Conservation (phyloP, 2,329 filamentous ascomycete genomes). For the Penicillium sp. region DNA sequence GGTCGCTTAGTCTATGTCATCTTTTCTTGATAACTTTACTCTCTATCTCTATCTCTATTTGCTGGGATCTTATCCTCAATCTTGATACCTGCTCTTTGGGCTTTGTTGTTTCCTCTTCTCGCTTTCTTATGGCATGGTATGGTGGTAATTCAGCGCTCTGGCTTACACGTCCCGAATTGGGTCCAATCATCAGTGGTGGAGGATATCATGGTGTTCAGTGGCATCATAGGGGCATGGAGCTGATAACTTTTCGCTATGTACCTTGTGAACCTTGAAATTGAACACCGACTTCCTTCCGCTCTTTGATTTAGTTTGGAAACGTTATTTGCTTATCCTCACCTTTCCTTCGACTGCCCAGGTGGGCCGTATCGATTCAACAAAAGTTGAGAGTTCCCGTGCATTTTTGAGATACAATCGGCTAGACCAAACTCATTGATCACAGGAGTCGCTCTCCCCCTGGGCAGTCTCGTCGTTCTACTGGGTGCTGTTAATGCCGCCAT, state of each 20-base stretch:
- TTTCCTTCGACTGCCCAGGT: no score
- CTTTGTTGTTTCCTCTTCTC: constrained; percentile 5
- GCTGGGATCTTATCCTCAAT: constrained; percentile 7
- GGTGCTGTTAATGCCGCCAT: not conserved
- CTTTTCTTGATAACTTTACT: constrained; percentile 6
- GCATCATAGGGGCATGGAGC: not conserved
- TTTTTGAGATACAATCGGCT: no score
- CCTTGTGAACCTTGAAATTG: not conserved
- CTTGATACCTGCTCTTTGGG: constrained; percentile 7
- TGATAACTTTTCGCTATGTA: not conserved
- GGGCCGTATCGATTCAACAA: no score
- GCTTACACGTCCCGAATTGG: not conserved
- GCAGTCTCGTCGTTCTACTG: not conserved
- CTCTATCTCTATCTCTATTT: constrained; percentile 3
- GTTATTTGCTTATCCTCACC: no score
- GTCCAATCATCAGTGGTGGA: not conserved
- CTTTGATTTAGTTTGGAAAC: no score
- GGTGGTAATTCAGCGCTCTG: not conserved
- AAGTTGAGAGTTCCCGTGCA: no score
- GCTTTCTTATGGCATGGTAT: not conserved
- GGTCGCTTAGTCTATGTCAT: not conserved
- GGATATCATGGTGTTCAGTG: not conserved
- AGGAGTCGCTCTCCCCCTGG: not conserved
- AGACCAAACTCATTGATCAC: not conserved
- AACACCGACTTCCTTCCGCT: no score